Percentiles rank a stretch among this genome's conserved stretches.
Evolutionary conservation across 2,329 filamentous ascomycete genomes (phyloP).

Genomic region (Fusarium floridanum): DNA sequence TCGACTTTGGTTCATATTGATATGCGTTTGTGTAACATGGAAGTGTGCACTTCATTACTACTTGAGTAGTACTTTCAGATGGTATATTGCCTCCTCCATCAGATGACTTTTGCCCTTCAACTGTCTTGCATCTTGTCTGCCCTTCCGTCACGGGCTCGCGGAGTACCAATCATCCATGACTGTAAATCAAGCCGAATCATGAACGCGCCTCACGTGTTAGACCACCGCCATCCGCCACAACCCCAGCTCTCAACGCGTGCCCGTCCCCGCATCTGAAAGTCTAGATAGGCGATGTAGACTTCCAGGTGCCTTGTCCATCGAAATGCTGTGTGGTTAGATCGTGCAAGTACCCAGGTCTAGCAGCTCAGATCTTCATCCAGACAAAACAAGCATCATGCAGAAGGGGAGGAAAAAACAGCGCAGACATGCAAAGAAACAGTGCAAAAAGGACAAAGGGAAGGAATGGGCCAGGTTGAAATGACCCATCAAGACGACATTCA

Average conservation of each 20-base stretch:
- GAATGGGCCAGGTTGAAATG: constrained; percentile 74
- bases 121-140: constrained; percentile 32
- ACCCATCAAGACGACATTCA: constrained; percentile 66
- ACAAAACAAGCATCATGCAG: constrained; percentile 15
- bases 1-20: neutral
- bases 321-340: constrained; percentile 28
- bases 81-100: constrained; percentile 18
- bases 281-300: neutral
- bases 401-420: constrained; percentile 14
- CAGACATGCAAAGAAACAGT: constrained; percentile 31
- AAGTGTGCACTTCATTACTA: constrained; percentile 24
- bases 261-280: neutral
- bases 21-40: constrained; percentile 9
- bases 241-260: neutral
- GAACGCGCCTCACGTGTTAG: neutral
- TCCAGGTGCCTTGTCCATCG: neutral
- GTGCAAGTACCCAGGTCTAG: neutral
- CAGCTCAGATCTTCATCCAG: constrained; percentile 1
- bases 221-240: neutral
- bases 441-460: constrained; percentile 37
- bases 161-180: constrained; percentile 8
- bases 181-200: neutral
- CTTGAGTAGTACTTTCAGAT: constrained; percentile 10
- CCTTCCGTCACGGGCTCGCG: constrained; percentile 10
- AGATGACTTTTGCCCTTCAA: constrained; percentile 22